phyloP scores from a whole-genome alignment of 2,329 filamentous ascomycete genomes.

The Talaromyces islandicus region DNA sequence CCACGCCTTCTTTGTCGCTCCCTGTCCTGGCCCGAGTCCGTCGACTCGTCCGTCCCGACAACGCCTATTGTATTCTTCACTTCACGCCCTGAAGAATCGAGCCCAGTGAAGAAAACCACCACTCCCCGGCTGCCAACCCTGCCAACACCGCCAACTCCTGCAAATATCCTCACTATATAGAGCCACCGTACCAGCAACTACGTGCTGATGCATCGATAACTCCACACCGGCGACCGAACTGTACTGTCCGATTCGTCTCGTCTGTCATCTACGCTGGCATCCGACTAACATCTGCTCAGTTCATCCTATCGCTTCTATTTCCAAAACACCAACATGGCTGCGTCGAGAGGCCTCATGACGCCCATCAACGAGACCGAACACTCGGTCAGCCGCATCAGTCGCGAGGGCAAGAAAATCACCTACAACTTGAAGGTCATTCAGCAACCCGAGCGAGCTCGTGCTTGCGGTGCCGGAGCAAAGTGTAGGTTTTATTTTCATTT shows the following conservation, averaged over 20 bases:
- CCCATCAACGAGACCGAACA: constrained; percentile 51
- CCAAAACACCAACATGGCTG: neutral
- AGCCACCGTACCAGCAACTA: too few species aligned
- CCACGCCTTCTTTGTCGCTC: neutral
- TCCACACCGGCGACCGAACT: neutral
- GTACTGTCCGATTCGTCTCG: neutral
- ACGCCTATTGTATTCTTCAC: neutral
- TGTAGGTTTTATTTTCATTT: too few species aligned
- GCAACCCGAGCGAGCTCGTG: constrained; percentile 87
- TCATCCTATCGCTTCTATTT: neutral
- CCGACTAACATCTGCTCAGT: neutral
- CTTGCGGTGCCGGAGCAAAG: constrained; percentile 92
- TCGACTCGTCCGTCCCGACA: neutral
- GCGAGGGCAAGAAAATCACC: constrained; percentile 68
- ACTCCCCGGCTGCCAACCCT: too few species aligned
- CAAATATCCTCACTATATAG: too few species aligned
- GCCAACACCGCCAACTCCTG: too few species aligned
- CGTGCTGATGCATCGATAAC: neutral
- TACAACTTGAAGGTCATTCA: constrained; percentile 85
- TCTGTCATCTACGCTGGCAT: neutral
- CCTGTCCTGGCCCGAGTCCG: neutral
- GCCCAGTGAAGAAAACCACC: neutral
- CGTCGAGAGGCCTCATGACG: constrained; percentile 21
- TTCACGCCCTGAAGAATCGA: neutral
- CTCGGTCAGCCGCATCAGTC: constrained; percentile 55